Conservation (phyloP, 73 alveolate species). For the Vitrella brassicaformis region DNA sequence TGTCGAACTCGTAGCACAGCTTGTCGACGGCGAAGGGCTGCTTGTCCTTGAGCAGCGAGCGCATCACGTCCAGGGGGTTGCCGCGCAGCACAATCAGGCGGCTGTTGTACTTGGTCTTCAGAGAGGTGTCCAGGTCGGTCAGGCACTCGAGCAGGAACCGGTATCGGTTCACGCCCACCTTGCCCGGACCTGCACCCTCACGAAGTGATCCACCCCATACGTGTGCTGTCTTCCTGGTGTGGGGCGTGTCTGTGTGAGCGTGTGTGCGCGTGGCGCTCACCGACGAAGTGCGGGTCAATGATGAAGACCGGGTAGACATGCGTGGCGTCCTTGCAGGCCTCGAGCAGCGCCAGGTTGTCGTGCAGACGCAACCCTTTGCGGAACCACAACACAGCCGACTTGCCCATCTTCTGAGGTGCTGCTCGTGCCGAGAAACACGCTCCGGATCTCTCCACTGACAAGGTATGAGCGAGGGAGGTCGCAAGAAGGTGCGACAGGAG, state of each 20-base stretch:
- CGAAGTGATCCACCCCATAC: too few species aligned
- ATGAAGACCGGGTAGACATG: constrained; percentile 9
- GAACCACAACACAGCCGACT: too few species aligned
- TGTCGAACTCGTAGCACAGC: constrained; percentile 19
- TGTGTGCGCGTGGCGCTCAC: background rate
- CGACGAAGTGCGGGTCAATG: constrained; percentile 16
- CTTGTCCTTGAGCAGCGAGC: background rate
- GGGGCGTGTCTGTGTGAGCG: too few species aligned
- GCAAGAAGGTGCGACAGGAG: too few species aligned
- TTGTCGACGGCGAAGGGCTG: constrained; percentile 2
- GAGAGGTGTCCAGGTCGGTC: constrained; percentile 11
- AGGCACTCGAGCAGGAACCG: constrained; percentile 15
- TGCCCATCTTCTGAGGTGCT: too few species aligned
- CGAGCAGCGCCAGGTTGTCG: constrained; percentile 19
- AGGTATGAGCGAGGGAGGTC: too few species aligned
- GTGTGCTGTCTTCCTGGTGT: too few species aligned
- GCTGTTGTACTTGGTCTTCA: background rate
- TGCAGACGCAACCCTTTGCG: constrained; percentile 27
- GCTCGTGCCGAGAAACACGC: too few species aligned
- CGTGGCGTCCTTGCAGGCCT: constrained; percentile 1
- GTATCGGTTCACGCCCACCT: background rate
- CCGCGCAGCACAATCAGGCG: constrained; percentile 29
- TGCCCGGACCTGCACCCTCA: background rate
- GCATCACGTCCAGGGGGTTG: constrained; percentile 4
- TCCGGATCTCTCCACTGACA: too few species aligned